Evolutionary conservation across 345 rosid species (phyloP).

Genomic region (Geranium rotundifolium): DNA sequence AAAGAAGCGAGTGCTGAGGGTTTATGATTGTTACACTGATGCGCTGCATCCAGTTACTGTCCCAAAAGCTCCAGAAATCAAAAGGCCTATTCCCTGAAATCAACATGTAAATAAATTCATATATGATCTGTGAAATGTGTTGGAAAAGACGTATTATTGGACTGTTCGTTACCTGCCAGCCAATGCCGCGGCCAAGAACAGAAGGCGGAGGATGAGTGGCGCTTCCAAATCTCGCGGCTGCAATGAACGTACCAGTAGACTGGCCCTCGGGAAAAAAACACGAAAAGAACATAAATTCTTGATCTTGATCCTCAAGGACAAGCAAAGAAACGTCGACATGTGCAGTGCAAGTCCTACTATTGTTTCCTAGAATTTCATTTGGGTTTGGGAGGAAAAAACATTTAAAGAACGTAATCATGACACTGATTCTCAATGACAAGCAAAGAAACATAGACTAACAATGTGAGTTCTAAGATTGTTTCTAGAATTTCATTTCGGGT

Average conservation of each 20-base stretch:
- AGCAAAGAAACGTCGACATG: too few relatives aligned
- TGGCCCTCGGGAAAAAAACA: slow-evolving; percentile 18
- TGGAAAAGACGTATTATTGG: too few relatives aligned
- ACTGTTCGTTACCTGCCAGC: slow-evolving; percentile 50
- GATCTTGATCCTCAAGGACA: not conserved
- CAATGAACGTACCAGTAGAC: slow-evolving; percentile 68
- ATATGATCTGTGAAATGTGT: too few relatives aligned
- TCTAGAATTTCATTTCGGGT: too few relatives aligned
- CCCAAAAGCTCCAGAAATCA: slow-evolving; percentile 60
- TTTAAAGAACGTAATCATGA: too few relatives aligned
- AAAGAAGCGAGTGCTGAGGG: not conserved
- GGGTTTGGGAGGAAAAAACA: too few relatives aligned
- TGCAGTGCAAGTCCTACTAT: too few relatives aligned
- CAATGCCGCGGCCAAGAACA: slow-evolving; percentile 66
- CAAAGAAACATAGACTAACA: too few relatives aligned
- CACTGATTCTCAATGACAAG: too few relatives aligned
- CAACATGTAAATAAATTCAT: not conserved
- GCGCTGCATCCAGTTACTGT: slow-evolving; percentile 58
- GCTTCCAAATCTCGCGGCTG: slow-evolving; percentile 72
- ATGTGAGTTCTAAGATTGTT: too few relatives aligned
- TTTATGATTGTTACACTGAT: slow-evolving; percentile 41
- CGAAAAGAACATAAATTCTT: not conserved
- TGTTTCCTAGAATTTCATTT: too few relatives aligned
- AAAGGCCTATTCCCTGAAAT: slow-evolving; percentile 56
- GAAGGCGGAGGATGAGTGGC: slow-evolving; percentile 79